Evolutionary conservation across 1,139 yeast genomes (phyloP).

Genomic region (Taiozyma sp.): DNA sequence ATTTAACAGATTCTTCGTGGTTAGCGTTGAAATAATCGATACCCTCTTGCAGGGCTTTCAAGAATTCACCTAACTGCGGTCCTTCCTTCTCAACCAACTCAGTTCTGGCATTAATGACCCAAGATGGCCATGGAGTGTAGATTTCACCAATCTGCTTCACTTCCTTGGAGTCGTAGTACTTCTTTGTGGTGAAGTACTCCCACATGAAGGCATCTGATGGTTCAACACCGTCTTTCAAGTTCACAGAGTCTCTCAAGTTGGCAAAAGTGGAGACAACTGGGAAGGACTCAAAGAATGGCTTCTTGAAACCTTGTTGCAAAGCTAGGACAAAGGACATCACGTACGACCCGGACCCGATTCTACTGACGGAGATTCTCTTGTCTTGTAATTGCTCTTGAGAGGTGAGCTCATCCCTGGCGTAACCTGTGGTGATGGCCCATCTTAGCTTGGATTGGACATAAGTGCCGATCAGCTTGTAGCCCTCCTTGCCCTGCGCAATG

Average conservation of each 20-base stretch:
- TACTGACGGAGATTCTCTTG: constrained; percentile 69
- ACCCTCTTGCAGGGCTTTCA: constrained; percentile 60
- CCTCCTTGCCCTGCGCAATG: constrained; percentile 61
- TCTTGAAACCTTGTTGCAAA: constrained; percentile 43
- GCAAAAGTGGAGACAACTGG: constrained; percentile 64
- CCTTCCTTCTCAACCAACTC: constrained; percentile 30
- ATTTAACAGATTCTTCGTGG: constrained; percentile 60
- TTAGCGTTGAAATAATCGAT: constrained; percentile 57
- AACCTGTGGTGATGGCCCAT: constrained; percentile 88
- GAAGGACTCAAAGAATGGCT: constrained; percentile 47
- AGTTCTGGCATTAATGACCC: constrained; percentile 66
- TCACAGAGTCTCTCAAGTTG: constrained; percentile 77
- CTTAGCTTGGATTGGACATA: constrained; percentile 83
- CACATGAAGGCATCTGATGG: constrained; percentile 88
- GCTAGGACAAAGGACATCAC: constrained; percentile 89
- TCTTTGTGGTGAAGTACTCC: constrained; percentile 89
- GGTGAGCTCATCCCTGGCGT: constrained; percentile 47
- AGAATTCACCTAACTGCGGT: constrained; percentile 36
- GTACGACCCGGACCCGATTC: constrained; percentile 89
- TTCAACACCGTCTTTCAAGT: constrained; percentile 40
- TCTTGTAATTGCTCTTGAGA: constrained; percentile 53
- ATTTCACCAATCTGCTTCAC: constrained; percentile 82
- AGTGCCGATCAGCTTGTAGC: constrained; percentile 69
- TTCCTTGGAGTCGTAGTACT: constrained; percentile 75
- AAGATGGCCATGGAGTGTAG: constrained; percentile 95